Evolutionary conservation across 176 grass and related monocot genomes (phyloP).

Genomic region (Oryza glumipatula): DNA sequence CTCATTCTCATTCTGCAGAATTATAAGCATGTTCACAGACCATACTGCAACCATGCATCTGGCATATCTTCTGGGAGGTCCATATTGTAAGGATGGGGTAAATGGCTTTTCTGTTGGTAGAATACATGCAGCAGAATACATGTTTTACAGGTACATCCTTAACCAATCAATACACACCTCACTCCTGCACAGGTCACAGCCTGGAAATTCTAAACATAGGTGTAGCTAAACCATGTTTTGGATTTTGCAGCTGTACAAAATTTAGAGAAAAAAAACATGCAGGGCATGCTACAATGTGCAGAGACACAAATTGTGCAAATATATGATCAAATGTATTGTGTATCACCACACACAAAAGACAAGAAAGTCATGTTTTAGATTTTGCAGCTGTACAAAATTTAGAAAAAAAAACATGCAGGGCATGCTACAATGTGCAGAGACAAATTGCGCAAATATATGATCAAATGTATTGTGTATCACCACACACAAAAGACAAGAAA

Average conservation of each 20-base stretch:
- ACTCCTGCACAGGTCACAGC: neutral
- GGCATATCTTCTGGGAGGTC: slow-evolving; percentile 51
- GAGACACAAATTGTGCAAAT: neutral
- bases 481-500: neutral
- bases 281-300: neutral
- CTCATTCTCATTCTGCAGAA: slow-evolving; percentile 52
- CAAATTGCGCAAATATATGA: neutral
- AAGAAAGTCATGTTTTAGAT: neutral
- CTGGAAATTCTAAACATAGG: neutral
- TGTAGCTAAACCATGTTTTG: neutral
- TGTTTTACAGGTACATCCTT: slow-evolving; percentile 74
- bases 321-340: neutral
- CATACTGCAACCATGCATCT: slow-evolving; percentile 60
- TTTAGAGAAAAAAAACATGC: too few species aligned
- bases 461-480: neutral
- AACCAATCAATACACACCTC: neutral
- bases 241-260: neutral
- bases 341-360: neutral
- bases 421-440: neutral
- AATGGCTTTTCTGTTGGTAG: slow-evolving; percentile 42
- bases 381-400: neutral
- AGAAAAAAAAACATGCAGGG: neutral
- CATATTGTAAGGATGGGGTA: slow-evolving; percentile 41
- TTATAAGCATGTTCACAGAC: slow-evolving; percentile 54
- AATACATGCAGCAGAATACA: slow-evolving; percentile 71